Conservation (phyloP, 805 yeast genomes). For the Ogataea glucozyma region DNA sequence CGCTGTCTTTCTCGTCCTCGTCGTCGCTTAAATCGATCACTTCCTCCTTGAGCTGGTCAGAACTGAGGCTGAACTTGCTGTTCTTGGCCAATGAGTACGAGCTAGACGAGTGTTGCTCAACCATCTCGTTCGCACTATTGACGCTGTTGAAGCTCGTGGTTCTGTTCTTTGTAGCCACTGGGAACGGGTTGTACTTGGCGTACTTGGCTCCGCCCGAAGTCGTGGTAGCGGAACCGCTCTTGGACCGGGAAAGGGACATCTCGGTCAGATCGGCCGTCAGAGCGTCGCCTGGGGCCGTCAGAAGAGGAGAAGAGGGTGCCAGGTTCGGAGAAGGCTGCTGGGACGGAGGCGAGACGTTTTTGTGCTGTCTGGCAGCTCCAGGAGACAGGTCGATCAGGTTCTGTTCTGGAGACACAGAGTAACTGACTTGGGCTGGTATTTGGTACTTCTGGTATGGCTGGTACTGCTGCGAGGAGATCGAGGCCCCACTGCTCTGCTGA, state of each 20-base stretch:
- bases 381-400: constrained; percentile 21
- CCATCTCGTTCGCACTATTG: constrained; percentile 7
- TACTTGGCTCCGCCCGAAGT: constrained; percentile 11
- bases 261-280: constrained; percentile 3
- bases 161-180: constrained; percentile 8
- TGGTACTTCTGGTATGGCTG: background rate
- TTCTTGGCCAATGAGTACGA: constrained; percentile 1
- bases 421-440: background rate
- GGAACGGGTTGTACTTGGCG: constrained; percentile 26
- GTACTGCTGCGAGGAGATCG: constrained; percentile 6
- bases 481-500: constrained; percentile 15
- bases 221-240: constrained; percentile 1
- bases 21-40: constrained; percentile 30
- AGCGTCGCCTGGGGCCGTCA: background rate
- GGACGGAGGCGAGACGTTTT: no score
- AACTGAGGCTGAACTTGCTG: constrained; percentile 19
- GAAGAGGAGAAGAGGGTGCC: constrained; percentile 4
- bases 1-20: background rate
- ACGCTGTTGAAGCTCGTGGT: constrained; percentile 14
- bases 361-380: background rate
- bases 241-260: constrained; percentile 3
- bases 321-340: constrained; percentile 11
- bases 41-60: constrained; percentile 27
- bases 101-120: no score
- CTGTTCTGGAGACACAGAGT: constrained; percentile 1